Evolutionary conservation across 2,329 filamentous ascomycete species (phyloP), one percentile per base, ranked within the genome.

Genomic region (Fusarium sp.): DNA sequence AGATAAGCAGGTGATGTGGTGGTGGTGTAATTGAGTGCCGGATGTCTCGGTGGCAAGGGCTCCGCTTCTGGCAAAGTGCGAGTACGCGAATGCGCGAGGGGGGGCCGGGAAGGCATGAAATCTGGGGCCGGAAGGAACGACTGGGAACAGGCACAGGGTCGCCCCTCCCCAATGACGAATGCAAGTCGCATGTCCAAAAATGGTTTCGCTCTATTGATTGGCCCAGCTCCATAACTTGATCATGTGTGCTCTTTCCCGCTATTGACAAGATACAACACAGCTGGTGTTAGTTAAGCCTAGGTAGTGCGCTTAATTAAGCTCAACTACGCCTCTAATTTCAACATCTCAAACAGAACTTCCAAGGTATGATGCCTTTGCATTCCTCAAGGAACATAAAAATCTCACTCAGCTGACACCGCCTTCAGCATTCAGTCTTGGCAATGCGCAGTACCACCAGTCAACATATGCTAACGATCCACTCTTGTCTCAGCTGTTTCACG

Each of bases 1-100:
- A 57, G 38, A 38, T 54, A 39, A 55, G 28, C 28, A 26, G 34
- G 24, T 34, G 26, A 34, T 26, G 33, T 52, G 33, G 46, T 42
- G 26, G 17, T 43, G 46, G 39, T 55, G 50, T 69, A 54, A 39
- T 50, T 39, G 36, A 31, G 69, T 44, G 51, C 59, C 69, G 69
- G 69, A 72, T 58, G 66, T 52, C 66, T 66, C 69, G 69, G 69
- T 72, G 69, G 69, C 63, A 57, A 51, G 18, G 49, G 51, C 26
- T 53, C 55, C 58, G 66, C 49, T 68, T 72, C 61, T 38, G 50
- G 69, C 34, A 39, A 70, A 63, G 63, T 38, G 50, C 33, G 18
- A 51, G 34, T 42, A 34, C 17, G 24, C 4, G 49, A 50, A 51
- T 18, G 50, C 52, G 54, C 34, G 22, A 71, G 48, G 60, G 68